These are phyloP conservation scores for Fusarium camptoceras DNA, from an alignment of 2,329 filamentous ascomycete species.

Conservation along the genomic window DNA sequence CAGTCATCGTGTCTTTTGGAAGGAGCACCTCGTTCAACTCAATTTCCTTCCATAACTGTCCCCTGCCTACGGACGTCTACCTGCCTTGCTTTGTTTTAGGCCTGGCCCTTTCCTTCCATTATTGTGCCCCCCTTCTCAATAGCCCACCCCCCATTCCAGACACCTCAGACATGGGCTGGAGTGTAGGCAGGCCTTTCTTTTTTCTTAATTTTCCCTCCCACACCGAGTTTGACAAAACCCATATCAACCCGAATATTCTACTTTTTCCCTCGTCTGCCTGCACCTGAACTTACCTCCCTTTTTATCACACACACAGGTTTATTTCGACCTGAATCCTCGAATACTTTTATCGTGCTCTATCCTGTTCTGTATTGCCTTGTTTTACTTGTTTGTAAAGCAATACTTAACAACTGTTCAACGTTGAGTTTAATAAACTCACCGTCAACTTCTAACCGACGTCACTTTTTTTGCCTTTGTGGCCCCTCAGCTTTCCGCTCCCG, in stretches of 20 bases:
- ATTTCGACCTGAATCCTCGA: constrained; percentile 27
- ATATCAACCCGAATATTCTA: constrained; percentile 47
- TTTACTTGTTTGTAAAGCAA: constrained; percentile 24
- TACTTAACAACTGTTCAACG: constrained; percentile 14
- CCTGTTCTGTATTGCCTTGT: constrained; percentile 14
- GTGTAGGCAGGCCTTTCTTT: constrained; percentile 33
- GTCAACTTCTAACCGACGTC: constrained; percentile 29
- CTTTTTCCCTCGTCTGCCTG: constrained; percentile 42
- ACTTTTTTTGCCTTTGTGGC: constrained; percentile 41
- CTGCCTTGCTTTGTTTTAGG: constrained; percentile 36
- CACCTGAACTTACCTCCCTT: constrained; percentile 41
- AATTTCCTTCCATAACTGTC: constrained; percentile 31
- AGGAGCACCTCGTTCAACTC: constrained; percentile 33
- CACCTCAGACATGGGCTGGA: constrained; percentile 25
- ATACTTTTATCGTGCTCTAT: constrained; percentile 7
- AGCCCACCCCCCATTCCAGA: constrained; percentile 42
- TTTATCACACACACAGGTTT: constrained; percentile 44
- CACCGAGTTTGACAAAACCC: constrained; percentile 47
- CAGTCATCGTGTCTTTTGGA: constrained; percentile 2
- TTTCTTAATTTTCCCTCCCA: constrained; percentile 46
- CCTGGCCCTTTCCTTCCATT: constrained; percentile 37
- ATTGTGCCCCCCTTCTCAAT: constrained; percentile 30
- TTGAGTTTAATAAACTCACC: constrained; percentile 20
- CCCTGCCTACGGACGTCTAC: constrained; percentile 23
- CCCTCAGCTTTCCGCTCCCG: constrained; percentile 43